Base-by-base conservation (phyloP, 768 basidiomycete genomes). In the Phylloporus sp. region DNA sequence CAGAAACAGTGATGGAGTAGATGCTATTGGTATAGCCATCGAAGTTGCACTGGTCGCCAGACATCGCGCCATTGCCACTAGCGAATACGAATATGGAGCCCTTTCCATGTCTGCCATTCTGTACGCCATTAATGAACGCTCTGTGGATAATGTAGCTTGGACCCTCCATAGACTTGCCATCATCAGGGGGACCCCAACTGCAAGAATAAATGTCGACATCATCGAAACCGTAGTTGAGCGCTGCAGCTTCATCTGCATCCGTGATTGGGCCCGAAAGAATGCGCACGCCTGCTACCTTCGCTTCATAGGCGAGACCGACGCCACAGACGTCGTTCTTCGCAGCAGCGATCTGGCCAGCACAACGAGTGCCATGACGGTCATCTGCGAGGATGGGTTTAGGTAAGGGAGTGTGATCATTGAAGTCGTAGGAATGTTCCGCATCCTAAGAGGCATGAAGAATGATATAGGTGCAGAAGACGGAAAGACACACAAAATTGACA, bases 21-120 rank as follows among this genome's bases (percentile, higher is more conserved):
- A 98, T 95, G 62, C 88, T 91, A 66, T 99, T 99, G 12, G 97
- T 99, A 68, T 99, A 99, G 7, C 97, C 97, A 59, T 98, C 95
- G 64, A 99, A 98, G 68, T 99, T 99, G 76, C 97, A 99, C 68
- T 98, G 95, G 64, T 99, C 97, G 16, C 88, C 91, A 49, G 80
- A 78, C 8, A 79, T 80, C 27, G 92, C 97, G 8, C 97, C 97
- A 65, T 99, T 99, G 0, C 97, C 97, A 48, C 91, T 94, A 5
- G 97, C 97, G 63, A 98, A 99, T 24, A 99, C 97, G 58, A 89
- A 98, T 54, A 99, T 77, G 28, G 89, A 92, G 1, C 97, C 97
- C 63, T 90, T 92, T 22, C 94, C 93, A 24, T 72, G 78, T 40
- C 97, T 82, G 2, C 97, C 97, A 29, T 89, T 86, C 68, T 89